Conservation (phyloP, 208 protist genomes). For the Trypanosoma theileri region DNA sequence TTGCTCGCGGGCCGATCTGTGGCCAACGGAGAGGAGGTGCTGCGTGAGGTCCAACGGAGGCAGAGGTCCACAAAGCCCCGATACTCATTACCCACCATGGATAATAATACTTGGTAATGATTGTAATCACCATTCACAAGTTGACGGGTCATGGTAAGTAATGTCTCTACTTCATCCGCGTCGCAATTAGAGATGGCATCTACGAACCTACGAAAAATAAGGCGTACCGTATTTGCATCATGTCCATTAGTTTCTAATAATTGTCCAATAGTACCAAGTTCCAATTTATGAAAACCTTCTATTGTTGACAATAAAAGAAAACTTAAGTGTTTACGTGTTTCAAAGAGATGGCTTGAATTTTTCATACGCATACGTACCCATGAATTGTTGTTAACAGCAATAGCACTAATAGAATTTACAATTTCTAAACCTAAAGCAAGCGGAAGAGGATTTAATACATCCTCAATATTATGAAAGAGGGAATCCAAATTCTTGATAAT, state of each 20-base stretch:
- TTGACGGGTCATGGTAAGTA: slow-evolving; percentile 55
- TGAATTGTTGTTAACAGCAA: slow-evolving; percentile 87
- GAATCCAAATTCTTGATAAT: slow-evolving; percentile 77
- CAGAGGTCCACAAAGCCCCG: slow-evolving; percentile 50
- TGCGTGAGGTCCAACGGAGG: too few species aligned
- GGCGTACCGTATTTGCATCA: slow-evolving; percentile 49
- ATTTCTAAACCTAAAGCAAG: slow-evolving; percentile 65
- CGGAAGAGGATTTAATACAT: slow-evolving; percentile 57
- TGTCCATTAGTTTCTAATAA: slow-evolving; percentile 70
- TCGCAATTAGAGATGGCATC: slow-evolving; percentile 46
- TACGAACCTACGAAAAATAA: slow-evolving; percentile 58
- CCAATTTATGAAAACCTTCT: slow-evolving; percentile 39
- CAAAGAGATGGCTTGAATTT: slow-evolving; percentile 72
- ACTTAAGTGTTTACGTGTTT: slow-evolving; percentile 69
- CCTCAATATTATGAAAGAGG: slow-evolving; percentile 65
- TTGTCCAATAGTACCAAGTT: slow-evolving; percentile 49
- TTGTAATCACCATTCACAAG: slow-evolving; percentile 42
- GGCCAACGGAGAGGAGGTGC: background rate
- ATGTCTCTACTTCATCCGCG: slow-evolving; percentile 69
- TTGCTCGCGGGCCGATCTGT: background rate
- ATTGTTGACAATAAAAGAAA: slow-evolving; percentile 59
- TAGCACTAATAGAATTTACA: slow-evolving; percentile 73
- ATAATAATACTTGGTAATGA: slow-evolving; percentile 41
- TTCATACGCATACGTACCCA: slow-evolving; percentile 88
- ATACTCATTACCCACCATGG: slow-evolving; percentile 41